phyloP scores from a whole-genome alignment of 345 rosid genomes.

The Reutealis trisperma region DNA sequence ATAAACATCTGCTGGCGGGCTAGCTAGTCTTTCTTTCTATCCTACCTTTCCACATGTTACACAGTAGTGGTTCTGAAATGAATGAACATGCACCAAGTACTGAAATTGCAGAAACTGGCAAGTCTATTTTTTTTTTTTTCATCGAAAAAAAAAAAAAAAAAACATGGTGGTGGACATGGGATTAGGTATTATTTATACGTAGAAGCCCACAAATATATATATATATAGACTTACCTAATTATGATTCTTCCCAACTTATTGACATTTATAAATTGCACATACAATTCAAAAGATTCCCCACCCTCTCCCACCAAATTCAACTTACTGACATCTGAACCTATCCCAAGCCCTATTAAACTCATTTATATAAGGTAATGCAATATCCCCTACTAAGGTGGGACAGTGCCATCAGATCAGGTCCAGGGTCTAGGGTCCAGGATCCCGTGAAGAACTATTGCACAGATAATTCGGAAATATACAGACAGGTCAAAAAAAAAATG shows the following conservation, averaged over 20 bases:
- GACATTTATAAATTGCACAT: neutral
- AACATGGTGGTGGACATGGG: no score
- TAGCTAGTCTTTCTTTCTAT: neutral
- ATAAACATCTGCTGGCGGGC: neutral
- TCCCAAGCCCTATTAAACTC: neutral
- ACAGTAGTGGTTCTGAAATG: neutral
- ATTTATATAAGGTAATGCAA: no score
- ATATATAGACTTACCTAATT: neutral
- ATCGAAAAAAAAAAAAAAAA: no score
- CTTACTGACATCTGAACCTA: neutral
- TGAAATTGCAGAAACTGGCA: neutral
- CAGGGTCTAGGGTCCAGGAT: neutral
- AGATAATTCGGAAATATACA: neutral
- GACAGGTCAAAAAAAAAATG: no score
- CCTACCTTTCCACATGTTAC: neutral
- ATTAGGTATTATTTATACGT: no score
- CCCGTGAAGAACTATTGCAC: neutral
- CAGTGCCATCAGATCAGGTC: neutral
- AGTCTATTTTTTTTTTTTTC: no score
- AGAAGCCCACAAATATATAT: neutral
- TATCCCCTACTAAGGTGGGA: neutral
- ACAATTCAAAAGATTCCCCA: neutral
- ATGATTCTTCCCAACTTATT: neutral
- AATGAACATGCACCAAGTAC: no score
- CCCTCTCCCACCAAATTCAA: neutral